phyloP scores from a whole-genome alignment of 2,329 filamentous ascomycete species.

The Exophiala bonariae region DNA sequence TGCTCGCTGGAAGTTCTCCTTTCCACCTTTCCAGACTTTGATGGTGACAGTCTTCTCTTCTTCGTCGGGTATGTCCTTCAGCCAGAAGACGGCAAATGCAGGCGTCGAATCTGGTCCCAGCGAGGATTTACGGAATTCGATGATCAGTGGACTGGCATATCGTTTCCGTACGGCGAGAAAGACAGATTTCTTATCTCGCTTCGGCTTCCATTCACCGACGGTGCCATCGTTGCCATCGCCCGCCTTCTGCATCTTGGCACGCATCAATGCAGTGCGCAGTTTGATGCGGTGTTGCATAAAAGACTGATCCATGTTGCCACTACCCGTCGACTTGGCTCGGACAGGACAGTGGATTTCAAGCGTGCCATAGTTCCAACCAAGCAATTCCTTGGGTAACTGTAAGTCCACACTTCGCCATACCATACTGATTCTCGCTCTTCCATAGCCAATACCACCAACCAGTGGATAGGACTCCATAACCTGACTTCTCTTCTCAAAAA shows the following conservation, averaged over 20 bases:
- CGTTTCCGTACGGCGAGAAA: conserved; percentile 32
- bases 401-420: conserved; percentile 71
- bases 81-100: conserved; percentile 31
- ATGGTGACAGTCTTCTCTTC: conserved; percentile 60
- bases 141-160: conserved; percentile 30
- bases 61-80: conserved; percentile 66
- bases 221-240: conserved; percentile 63
- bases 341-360: conserved; percentile 61
- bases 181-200: conserved; percentile 25
- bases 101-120: conserved; percentile 31
- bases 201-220: conserved; percentile 23
- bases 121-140: conserved; percentile 32
- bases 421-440: conserved; percentile 67
- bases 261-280: conserved; percentile 58
- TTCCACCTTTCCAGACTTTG: conserved; percentile 66
- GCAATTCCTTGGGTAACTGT: conserved; percentile 57
- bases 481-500: conserved; percentile 65
- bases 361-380: conserved; percentile 73
- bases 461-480: conserved; percentile 67
- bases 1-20: conserved; percentile 41
- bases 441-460: conserved; percentile 71
- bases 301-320: conserved; percentile 50
- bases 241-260: conserved; percentile 65
- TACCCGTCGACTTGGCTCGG: conserved; percentile 37
- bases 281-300: conserved; percentile 59